A percentile compares a stretch with the other conserved stretches of the same genome.
Evolutionary conservation across 75 land plant genomes (phyloP).

Genomic region (Ceratopteris richardii): DNA sequence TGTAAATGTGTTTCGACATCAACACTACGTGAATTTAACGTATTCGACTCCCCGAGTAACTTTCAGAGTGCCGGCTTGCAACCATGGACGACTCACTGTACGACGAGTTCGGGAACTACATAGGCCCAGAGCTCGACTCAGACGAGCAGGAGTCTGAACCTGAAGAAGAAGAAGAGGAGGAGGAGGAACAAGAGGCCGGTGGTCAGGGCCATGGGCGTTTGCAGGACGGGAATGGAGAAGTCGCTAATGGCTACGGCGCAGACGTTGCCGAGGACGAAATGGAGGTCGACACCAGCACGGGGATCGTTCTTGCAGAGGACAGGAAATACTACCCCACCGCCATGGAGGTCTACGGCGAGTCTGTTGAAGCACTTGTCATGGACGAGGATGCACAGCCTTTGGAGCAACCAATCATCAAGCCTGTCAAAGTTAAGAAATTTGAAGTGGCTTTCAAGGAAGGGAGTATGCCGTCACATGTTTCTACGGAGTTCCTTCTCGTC

Average conservation of each 20-base stretch:
- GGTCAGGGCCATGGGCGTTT: slow-evolving; percentile 21
- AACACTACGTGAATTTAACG: too few relatives aligned
- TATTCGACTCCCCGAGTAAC: background rate
- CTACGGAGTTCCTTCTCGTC: slow-evolving; percentile 84
- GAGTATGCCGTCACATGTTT: slow-evolving; percentile 51
- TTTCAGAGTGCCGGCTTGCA: background rate
- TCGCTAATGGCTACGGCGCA: background rate
- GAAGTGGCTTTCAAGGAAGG: slow-evolving; percentile 80
- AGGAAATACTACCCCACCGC: slow-evolving; percentile 99
- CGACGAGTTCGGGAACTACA: slow-evolving; percentile 99
- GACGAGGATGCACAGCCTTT: slow-evolving; percentile 95
- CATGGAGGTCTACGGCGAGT: slow-evolving; percentile 92
- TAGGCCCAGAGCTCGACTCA: slow-evolving; percentile 95
- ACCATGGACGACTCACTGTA: slow-evolving; percentile 90
- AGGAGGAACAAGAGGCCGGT: slow-evolving; percentile 21
- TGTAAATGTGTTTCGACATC: too few relatives aligned
- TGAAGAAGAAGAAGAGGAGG: slow-evolving; percentile 31
- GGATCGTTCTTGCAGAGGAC: slow-evolving; percentile 91
- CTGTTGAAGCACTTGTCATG: slow-evolving; percentile 96
- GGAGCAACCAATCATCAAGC: slow-evolving; percentile 90
- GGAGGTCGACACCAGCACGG: slow-evolving; percentile 61
- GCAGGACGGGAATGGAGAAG: slow-evolving; percentile 2
- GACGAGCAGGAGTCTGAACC: slow-evolving; percentile 48
- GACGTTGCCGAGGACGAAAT: slow-evolving; percentile 24
- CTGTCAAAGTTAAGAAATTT: slow-evolving; percentile 62